Evolutionary conservation across 2,329 filamentous ascomycete species (phyloP), one percentile per base, ranked within the genome.

Genomic region (Hypoxylon sp.): DNA sequence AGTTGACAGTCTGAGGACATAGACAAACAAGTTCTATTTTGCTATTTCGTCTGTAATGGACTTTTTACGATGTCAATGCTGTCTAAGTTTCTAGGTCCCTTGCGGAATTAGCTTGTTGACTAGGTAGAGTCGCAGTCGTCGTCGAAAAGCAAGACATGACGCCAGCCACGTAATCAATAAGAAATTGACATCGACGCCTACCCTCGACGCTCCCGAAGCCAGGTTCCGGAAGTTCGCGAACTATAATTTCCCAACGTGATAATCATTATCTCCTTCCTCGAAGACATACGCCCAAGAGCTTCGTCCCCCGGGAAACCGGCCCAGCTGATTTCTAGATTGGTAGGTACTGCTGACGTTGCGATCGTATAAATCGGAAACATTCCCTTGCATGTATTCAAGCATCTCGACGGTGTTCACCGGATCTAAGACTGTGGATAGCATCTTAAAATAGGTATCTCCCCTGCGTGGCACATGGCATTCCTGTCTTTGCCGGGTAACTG

Each of bases 101-200:
- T 34, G 48, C 45, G 23, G 46, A 51, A 65, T 45, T 60, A 60
- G 45, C 48, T 57, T 55, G 38, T 60, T 30, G 48, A 46, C 59
- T 53, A 60, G 34, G 10, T 53, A 57, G 41, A n/a, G 17, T 43
- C 13, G 41, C 38, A 60, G 38, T 13, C 19, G 46, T 52, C 23
- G 46, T 52, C 30, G 32, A n/a, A 50, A 23, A 60, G 52, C 52
- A 50, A 52, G 45, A 58, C 60, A 67, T 50, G 36, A 19, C 19
- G 19, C 48, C 64, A 65, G 67, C 67, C 60, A 67, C 53, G 25
- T 58, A 61, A 67, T 70, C 52, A 41, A 61, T 30, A 28, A 32
- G 57, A 66, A 57, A 67, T 43, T 65, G 64, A 65, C 14, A 60
- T 58, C 55, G 55, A 53, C 38, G 50, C 11, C 38, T 48, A 41